Evolutionary conservation across 306 rosid genomes (phyloP).

Genomic region (Boehmeria nivea): DNA sequence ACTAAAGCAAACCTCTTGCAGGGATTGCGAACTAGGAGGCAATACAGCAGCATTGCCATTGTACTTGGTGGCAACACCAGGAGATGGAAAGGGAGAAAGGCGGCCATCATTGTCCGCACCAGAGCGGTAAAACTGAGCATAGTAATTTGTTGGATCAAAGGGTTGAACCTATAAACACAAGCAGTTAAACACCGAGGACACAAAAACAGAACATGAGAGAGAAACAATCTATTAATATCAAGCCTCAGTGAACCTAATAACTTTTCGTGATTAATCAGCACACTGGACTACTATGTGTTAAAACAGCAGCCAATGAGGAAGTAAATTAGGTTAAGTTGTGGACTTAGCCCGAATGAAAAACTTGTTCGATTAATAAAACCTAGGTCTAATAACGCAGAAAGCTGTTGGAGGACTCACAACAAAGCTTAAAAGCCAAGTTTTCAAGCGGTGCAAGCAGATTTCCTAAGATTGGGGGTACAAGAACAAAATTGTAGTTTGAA

Average conservation of each 20-base stretch:
- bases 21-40: constrained; percentile 68
- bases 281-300: too few relatives aligned
- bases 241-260: too few relatives aligned
- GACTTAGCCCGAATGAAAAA: too few relatives aligned
- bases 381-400: too few relatives aligned
- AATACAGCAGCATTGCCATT: constrained; percentile 63
- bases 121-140: constrained; percentile 80
- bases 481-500: constrained; percentile 64
- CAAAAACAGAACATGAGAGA: not conserved
- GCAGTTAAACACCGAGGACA: constrained; percentile 10
- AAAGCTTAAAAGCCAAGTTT: constrained; percentile 34
- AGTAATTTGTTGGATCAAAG: constrained; percentile 72
- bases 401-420: not conserved
- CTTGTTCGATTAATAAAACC: too few relatives aligned
- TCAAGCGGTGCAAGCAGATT: constrained; percentile 70
- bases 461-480: constrained; percentile 70
- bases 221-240: too few relatives aligned
- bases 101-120: constrained; percentile 81
- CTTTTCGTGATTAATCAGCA: too few relatives aligned
- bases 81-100: constrained; percentile 75
- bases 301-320: too few relatives aligned
- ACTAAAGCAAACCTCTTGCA: constrained; percentile 67
- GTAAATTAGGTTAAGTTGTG: too few relatives aligned
- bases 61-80: constrained; percentile 65
- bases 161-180: constrained; percentile 62